Base-by-base conservation (phyloP, 2,329 filamentous ascomycete species). In the Scleromitrula shiraiana region DNA sequence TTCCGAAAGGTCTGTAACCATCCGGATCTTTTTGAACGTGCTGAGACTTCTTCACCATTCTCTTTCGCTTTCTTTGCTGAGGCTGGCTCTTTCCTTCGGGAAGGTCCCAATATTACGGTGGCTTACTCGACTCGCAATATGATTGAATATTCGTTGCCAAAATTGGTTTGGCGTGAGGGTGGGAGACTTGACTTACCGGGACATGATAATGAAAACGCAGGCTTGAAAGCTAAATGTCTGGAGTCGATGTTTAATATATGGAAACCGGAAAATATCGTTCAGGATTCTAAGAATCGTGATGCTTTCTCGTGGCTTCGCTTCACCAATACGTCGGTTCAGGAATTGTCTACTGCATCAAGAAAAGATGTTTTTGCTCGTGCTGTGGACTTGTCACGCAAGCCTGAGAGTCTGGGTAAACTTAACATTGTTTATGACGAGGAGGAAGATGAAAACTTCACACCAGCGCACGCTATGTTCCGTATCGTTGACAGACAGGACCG, bases 1-100 rank as follows among this genome's bases (percentile, higher is more conserved):
- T 98, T 98, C 78, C 82, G 93, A 60, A 98, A 98, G 70, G 93
- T 98, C 49, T 98, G 93, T 72, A 98, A 98, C 63, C 93, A 98
- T 64, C 93, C 93, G 0, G 93, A 98, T 68, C 70, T 98, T 27
- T 98, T 98, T 59, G 90, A 98, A 67, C 84, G 93, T 38, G 90
- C 91, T 8, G 91, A 97, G 52, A 95, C 88, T 7, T 83, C 79
- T 20, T 95, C 90, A 7, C 88, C 93, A 0, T 83, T 91, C 60
- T 85, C 88, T 1, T 82, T 85, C 59, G 80, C 82, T n/a, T 80
- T 84, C 64, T 98, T 91, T 67, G 93, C 90, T 12, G 93, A 98
- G 70, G 96, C 91, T 0, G 90, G 88, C 0, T 96, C 90, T 0
- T 97, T 98, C 66, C 74, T 96, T 57, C 85, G 93, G 19, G 93